A percentile compares a stretch with the other conserved stretches of the same genome.
phyloP scores from a whole-genome alignment of 495 filamentous ascomycete species.

The Margaritispora aquatica region DNA sequence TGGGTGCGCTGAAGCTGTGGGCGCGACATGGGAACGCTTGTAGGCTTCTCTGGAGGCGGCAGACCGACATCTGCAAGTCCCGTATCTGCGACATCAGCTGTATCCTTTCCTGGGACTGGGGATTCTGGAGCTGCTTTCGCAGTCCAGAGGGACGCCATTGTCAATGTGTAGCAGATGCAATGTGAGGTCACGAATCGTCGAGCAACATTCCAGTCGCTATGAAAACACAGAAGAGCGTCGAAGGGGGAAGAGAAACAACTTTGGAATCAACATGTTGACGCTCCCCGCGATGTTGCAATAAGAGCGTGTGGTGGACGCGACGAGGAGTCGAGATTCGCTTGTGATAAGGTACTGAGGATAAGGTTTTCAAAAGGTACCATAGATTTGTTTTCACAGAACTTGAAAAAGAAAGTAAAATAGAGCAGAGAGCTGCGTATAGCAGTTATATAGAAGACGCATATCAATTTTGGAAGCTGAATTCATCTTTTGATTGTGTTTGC shows the following conservation, averaged over 20 bases:
- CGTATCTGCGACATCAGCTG: conserved; percentile 24
- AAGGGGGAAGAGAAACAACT: background rate
- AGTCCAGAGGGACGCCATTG: conserved; percentile 22
- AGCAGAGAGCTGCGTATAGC: too few relatives aligned
- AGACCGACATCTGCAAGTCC: conserved; percentile 24
- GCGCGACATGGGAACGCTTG: conserved; percentile 25
- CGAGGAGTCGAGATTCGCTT: background rate
- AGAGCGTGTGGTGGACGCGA: background rate
- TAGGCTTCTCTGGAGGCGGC: conserved; percentile 12
- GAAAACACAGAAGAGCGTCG: background rate
- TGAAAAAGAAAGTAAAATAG: too few relatives aligned
- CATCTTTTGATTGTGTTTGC: too few relatives aligned
- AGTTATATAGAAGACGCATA: too few relatives aligned
- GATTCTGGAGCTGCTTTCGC: conserved; percentile 9
- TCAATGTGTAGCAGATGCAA: background rate
- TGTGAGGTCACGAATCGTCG: background rate
- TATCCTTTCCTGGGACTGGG: conserved; percentile 5
- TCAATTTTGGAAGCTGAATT: too few relatives aligned
- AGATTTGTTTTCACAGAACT: too few relatives aligned
- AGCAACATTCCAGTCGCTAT: conserved; percentile 1
- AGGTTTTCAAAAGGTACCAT: too few relatives aligned
- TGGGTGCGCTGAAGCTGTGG: conserved; percentile 53
- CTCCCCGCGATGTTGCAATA: background rate
- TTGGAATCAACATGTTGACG: background rate
- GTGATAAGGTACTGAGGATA: conserved; percentile 2